Evolutionary conservation across 768 basidiomycete genomes (phyloP).

Genomic region (Hericium coralloides): DNA sequence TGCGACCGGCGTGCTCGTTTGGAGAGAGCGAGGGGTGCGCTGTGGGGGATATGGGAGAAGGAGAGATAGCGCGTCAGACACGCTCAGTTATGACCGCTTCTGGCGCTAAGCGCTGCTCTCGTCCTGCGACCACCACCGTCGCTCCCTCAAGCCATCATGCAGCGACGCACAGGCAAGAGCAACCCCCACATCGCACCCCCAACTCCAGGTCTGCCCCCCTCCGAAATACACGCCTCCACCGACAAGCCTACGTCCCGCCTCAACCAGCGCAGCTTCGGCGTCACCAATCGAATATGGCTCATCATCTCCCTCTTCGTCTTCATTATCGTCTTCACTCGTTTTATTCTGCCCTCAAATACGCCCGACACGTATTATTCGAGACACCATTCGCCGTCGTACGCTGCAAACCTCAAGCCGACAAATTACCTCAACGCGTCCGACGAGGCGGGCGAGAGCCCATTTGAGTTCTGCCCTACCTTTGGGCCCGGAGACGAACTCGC

Average conservation of each 20-base stretch:
- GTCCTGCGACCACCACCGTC: constrained; percentile 2
- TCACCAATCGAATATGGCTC: constrained; percentile 64
- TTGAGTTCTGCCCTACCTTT: constrained; percentile 85
- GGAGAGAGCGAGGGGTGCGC: too few relatives aligned
- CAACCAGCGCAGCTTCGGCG: constrained; percentile 47
- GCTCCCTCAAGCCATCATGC: constrained; percentile 32
- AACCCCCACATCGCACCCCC: constrained; percentile 50
- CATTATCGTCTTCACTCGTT: constrained; percentile 49
- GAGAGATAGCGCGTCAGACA: too few relatives aligned
- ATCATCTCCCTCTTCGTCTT: constrained; percentile 43
- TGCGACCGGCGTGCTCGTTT: too few relatives aligned
- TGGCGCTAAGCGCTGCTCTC: background rate
- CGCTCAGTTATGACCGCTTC: too few relatives aligned
- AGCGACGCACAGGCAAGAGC: constrained; percentile 45
- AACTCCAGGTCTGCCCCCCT: constrained; percentile 26
- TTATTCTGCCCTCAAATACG: constrained; percentile 31
- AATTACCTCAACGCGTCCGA: constrained; percentile 71
- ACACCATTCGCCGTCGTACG: constrained; percentile 16
- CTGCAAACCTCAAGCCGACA: constrained; percentile 49
- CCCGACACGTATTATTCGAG: constrained; percentile 17
- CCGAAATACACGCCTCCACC: constrained; percentile 33
- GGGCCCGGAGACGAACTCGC: constrained; percentile 78
- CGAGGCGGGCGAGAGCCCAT: constrained; percentile 57
- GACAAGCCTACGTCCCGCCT: constrained; percentile 44
- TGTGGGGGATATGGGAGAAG: too few relatives aligned